Conservation (phyloP, 2,329 filamentous ascomycete species). For the Fusarium verrucosum region DNA sequence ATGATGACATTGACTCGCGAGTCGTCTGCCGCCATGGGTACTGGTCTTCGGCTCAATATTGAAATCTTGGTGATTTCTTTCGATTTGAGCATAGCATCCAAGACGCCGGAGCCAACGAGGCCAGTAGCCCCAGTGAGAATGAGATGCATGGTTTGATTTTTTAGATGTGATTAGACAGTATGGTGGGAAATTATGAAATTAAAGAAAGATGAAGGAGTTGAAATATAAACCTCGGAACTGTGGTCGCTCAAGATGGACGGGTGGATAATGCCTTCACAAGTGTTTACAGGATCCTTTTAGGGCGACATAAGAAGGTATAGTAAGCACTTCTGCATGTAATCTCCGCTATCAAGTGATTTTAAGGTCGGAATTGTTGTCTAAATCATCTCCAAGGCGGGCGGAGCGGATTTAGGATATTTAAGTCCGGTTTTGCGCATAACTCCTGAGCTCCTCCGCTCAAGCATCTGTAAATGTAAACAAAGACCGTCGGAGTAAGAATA, state of each 20-base stretch:
- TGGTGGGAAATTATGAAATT: not conserved
- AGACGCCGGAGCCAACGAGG: slow-evolving; percentile 28
- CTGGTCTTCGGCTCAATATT: slow-evolving; percentile 30
- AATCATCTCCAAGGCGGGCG: slow-evolving; percentile 7
- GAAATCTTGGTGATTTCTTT: slow-evolving; percentile 34
- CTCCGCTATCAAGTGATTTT: no score
- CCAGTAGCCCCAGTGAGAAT: slow-evolving; percentile 45
- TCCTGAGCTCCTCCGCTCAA: not conserved
- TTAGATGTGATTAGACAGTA: no score
- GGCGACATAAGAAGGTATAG: no score
- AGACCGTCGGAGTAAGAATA: not conserved
- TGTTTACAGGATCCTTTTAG: not conserved
- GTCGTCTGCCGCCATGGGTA: slow-evolving; percentile 18
- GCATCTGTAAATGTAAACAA: no score
- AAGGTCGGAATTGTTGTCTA: not conserved
- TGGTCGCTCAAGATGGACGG: not conserved
- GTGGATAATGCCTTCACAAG: not conserved
- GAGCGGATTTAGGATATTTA: slow-evolving; percentile 15
- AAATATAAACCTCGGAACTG: not conserved
- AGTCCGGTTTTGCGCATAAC: not conserved
- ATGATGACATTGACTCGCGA: slow-evolving; percentile 32
- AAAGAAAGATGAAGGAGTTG: no score
- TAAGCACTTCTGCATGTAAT: not conserved
- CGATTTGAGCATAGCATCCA: slow-evolving; percentile 35
- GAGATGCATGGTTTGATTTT: slow-evolving; percentile 28